phyloP scores from a whole-genome alignment of 441 rosid species.

The Metrosideros polymorpha region DNA sequence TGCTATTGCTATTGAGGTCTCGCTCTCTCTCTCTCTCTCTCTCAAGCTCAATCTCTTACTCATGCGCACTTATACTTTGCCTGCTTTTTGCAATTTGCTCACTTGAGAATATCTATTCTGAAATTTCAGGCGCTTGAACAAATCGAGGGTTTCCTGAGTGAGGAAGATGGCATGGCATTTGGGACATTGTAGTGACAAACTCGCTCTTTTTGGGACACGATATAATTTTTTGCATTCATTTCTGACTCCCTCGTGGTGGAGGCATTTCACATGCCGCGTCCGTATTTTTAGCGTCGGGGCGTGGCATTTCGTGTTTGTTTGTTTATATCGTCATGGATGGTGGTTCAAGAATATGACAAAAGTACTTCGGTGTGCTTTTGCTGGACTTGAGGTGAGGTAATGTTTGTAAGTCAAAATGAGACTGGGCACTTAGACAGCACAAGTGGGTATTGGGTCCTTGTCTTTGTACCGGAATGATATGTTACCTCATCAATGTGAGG shows the following conservation, averaged over 20 bases:
- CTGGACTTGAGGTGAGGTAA: background rate
- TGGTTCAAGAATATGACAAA: background rate
- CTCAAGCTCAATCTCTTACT: background rate
- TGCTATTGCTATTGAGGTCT: conserved; percentile 70
- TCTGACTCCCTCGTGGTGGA: background rate
- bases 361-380: background rate
- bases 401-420: background rate
- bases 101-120: background rate
- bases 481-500: background rate
- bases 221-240: background rate
- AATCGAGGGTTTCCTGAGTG: conserved; percentile 26
- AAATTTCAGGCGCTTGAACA: conserved; percentile 40
- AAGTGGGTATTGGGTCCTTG: background rate
- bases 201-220: background rate
- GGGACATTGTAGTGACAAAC: background rate
- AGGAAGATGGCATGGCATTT: conserved; percentile 9
- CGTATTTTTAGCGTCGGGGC: background rate
- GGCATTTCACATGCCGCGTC: background rate
- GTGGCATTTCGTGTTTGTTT: background rate
- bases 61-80: background rate
- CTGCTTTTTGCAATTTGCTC: background rate
- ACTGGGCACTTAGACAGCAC: background rate
- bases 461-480: background rate
- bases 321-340: background rate
- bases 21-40: background rate